Evolutionary conservation across 371 early-diverging fungal genomes (phyloP), one percentile per base, ranked within the genome.

Genomic region (Lichtheimia corymbifera): DNA sequence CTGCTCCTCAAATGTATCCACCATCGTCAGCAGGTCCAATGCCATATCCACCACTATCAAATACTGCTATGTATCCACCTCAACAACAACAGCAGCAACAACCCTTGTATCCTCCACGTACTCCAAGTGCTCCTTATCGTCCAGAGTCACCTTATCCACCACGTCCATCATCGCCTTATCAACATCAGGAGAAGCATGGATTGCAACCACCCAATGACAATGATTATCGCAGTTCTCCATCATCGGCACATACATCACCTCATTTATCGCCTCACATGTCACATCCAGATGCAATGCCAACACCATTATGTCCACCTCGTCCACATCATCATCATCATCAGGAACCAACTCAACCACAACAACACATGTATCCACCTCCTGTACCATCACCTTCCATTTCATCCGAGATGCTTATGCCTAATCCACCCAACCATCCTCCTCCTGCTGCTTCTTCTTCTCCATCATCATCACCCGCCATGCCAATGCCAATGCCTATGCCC

Each of bases 401-500:
- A 35, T 35, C 35, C 5, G 35, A 35, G 2, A 35, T 35, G 35
- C 35, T 6, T 35, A 35, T 35, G 35, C 35, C 35, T 9, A 4
- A 35, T 22, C 22, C 22, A 22, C 35, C 27, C 2, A 27, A 27
- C 5, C 27, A 27, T 27, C 27, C 28, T 28, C 28, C 28, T 28
- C 28, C 28, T 28, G 5, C 28, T 28, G 0, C 35, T 35, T 2
- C 35, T 35, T 11, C 28, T 28, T 7, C 35, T 11, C 6, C 35
- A 9, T 11, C 35, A 35, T 9, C 35, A 11, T 35, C 35, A 35
- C 9, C 35, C 0, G 35, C 30, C 17, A 53, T 53, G 53, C 53
- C 53, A 0, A 53, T 53, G 53, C 53, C 53, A 3, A 47, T 47
- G 47, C 47, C 47, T 0, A 53, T 53, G 53, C 53, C 53, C 18